Conservation (phyloP, 1,139 yeast genomes). For the Yamadazyma kanchanaburiensis region DNA sequence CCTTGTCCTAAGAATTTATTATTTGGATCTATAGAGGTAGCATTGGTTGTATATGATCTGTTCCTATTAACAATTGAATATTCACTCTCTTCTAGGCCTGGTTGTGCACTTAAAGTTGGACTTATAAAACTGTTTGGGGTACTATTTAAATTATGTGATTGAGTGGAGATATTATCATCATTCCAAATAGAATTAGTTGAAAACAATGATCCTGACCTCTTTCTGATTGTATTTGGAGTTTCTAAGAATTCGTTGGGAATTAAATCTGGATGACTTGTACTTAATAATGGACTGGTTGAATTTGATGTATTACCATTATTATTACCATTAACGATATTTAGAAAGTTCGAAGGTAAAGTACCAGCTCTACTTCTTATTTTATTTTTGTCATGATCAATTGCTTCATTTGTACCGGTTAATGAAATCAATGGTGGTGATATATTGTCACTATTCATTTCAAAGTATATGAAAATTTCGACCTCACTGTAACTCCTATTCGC, state of each 20-base stretch:
- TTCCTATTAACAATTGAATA: conserved; percentile 21
- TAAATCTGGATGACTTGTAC: conserved; percentile 8
- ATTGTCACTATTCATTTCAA: too few species aligned
- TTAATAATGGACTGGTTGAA: conserved; percentile 14
- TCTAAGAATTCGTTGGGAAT: conserved; percentile 6
- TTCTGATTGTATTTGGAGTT: conserved; percentile 17
- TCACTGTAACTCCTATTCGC: too few species aligned
- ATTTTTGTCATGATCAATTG: too few species aligned
- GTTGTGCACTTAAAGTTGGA: conserved; percentile 30
- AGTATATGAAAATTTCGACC: too few species aligned
- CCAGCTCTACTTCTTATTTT: conserved; percentile 61
- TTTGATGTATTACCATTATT: conserved; percentile 3
- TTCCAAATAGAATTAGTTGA: conserved; percentile 48
- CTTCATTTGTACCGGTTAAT: too few species aligned
- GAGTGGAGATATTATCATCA: conserved; percentile 28
- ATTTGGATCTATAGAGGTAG: conserved; percentile 1
- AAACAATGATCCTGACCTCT: conserved; percentile 44
- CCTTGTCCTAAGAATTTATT: neutral
- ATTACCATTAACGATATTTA: conserved; percentile 5
- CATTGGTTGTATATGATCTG: conserved; percentile 50
- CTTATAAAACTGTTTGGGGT: conserved; percentile 23
- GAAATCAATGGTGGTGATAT: conserved; percentile 35
- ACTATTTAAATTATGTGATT: conserved; percentile 6
- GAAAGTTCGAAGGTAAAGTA: conserved; percentile 26
- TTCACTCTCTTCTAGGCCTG: conserved; percentile 8